phyloP scores from a whole-genome alignment of 225 moss, liverwort and hornwort species.

The Ulota crispa region DNA sequence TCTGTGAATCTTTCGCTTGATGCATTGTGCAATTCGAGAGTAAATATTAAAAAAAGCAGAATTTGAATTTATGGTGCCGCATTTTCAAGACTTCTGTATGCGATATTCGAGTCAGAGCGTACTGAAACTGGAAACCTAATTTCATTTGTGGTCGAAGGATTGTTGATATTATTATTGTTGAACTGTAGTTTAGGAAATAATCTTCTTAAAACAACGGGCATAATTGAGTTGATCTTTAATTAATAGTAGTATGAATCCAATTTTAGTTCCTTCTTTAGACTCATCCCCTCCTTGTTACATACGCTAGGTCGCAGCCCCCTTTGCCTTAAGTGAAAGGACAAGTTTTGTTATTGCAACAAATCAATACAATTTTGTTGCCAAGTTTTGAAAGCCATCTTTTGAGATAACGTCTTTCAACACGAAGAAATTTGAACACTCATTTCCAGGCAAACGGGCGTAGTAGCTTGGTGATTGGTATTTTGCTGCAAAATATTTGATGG shows the following conservation, averaged over 20 bases:
- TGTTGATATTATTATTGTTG: neutral
- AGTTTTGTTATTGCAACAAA: neutral
- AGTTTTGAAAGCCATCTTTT: slow-evolving; percentile 3
- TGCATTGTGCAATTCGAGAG: slow-evolving; percentile 7
- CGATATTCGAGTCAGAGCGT: neutral
- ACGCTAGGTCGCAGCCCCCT: neutral
- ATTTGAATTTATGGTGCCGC: neutral
- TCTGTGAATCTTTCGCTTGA: neutral
- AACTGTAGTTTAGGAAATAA: slow-evolving; percentile 17
- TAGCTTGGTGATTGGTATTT: slow-evolving; percentile 1
- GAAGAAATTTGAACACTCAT: neutral
- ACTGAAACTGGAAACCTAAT: slow-evolving; percentile 9
- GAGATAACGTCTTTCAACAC: neutral
- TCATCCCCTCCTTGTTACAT: neutral
- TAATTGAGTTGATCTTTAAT: neutral
- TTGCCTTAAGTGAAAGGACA: neutral
- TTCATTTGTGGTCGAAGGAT: neutral
- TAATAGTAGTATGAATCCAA: neutral
- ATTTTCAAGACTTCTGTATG: neutral
- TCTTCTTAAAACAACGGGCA: neutral
- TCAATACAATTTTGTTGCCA: neutral
- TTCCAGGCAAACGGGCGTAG: neutral
- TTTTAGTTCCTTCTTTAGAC: neutral
- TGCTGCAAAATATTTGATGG: neutral
- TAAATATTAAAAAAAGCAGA: neutral